Percentiles rank a stretch among this genome's conserved stretches.
These are phyloP conservation scores for Graphilbum sp. DNA, from an alignment of 2,329 filamentous ascomycete species.

Conservation along the genomic window DNA sequence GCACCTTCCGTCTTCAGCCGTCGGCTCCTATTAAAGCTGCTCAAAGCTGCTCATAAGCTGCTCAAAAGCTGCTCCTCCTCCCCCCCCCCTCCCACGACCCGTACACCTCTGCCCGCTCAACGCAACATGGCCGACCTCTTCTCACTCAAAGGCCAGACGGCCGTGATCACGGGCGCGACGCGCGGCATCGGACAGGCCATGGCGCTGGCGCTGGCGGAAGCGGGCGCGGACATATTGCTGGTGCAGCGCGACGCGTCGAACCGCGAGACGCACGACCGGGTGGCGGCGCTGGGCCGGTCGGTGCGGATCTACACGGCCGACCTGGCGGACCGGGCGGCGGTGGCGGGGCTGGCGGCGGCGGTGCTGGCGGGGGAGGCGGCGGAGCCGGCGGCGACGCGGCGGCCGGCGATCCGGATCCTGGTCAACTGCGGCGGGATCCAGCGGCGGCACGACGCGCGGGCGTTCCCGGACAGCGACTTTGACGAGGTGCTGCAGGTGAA, in stretches of 20 bases:
- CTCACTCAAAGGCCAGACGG: conserved; percentile 38
- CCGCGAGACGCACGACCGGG: conserved; percentile 38
- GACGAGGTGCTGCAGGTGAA: conserved; percentile 74
- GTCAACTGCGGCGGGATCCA: conserved; percentile 84
- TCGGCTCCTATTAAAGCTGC: too few relatives aligned
- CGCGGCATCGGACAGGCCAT: conserved; percentile 41
- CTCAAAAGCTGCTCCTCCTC: too few relatives aligned
- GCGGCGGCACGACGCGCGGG: conserved; percentile 55
- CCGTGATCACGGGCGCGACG: conserved; percentile 39
- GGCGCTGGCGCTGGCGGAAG: conserved; percentile 40
- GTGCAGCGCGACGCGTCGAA: conserved; percentile 22
- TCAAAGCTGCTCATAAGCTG: too few relatives aligned
- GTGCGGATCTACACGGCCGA: conserved; percentile 54
- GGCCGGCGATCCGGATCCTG: conserved; percentile 47
- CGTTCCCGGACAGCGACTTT: conserved; percentile 66
- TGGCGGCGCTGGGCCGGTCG: conserved; percentile 50
- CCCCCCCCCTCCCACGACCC: background rate
- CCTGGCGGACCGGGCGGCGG: conserved; percentile 42
- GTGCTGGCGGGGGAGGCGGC: conserved; percentile 38
- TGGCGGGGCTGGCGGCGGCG: conserved; percentile 41
- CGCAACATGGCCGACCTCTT: conserved; percentile 23
- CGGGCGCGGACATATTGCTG: conserved; percentile 38
- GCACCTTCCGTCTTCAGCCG: background rate
- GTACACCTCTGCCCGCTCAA: background rate
- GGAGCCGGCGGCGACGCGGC: conserved; percentile 17